Percentiles rank a stretch among this genome's conserved stretches.
These are phyloP conservation scores for Triticum dicoccoides DNA, from an alignment of 176 grass and related monocot genomes.

Conservation along the genomic window DNA sequence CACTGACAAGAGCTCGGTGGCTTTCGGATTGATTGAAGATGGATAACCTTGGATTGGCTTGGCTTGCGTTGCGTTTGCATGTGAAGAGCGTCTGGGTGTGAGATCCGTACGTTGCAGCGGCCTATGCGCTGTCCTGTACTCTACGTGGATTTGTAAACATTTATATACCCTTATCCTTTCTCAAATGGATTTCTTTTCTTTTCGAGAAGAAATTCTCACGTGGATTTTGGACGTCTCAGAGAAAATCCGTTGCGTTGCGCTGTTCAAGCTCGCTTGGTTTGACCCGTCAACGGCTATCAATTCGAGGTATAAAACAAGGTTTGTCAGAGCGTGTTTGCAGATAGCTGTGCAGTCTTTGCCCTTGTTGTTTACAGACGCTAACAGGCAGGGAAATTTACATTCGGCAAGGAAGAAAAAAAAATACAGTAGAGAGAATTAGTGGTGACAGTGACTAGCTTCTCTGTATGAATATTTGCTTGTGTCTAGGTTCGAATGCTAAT, in stretches of 20 bases:
- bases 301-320: background rate
- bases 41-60: conserved; percentile 16
- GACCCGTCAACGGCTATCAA: background rate
- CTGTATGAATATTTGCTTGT: background rate
- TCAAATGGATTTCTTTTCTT: background rate
- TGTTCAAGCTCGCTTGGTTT: background rate
- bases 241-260: background rate
- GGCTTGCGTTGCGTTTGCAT: conserved; percentile 6
- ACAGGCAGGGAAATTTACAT: background rate
- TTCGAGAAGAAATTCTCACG: background rate
- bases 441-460: background rate
- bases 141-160: background rate
- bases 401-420: no score
- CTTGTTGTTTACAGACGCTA: background rate
- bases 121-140: background rate
- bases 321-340: background rate
- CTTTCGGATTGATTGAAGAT: conserved; percentile 8
- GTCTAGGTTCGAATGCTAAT: background rate
- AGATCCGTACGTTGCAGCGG: background rate
- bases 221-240: background rate
- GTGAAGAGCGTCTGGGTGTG: conserved; percentile 12
- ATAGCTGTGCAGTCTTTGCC: background rate
- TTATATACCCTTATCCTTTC: background rate
- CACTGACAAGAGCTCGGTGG: conserved; percentile 2
- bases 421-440: background rate